Conservation (phyloP, 2,329 filamentous ascomycete species). For the Tolypocladium tundrense region DNA sequence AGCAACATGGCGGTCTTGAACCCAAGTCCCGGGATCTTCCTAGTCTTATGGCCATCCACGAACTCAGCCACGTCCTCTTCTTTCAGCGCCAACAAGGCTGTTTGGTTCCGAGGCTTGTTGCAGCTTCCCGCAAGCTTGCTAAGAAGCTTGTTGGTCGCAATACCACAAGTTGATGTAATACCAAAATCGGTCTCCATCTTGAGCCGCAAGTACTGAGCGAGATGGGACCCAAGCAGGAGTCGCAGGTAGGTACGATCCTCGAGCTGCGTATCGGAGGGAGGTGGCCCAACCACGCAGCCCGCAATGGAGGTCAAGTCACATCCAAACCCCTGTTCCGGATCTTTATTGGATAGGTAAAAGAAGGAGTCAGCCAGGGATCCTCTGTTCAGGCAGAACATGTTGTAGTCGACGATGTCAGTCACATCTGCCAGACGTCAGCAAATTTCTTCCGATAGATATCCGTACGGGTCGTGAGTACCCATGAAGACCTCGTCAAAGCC, state of each 20-base stretch:
- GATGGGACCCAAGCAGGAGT: slow-evolving; percentile 68
- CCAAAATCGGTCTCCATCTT: slow-evolving; percentile 66
- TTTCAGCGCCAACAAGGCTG: slow-evolving; percentile 63
- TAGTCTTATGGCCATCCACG: slow-evolving; percentile 64
- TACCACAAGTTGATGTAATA: slow-evolving; percentile 79
- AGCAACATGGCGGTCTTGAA: slow-evolving; percentile 46
- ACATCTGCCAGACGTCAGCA: slow-evolving; percentile 48
- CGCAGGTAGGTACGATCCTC: slow-evolving; percentile 40
- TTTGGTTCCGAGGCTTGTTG: slow-evolving; percentile 83
- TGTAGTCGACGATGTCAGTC: slow-evolving; percentile 79
- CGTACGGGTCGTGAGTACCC: slow-evolving; percentile 20
- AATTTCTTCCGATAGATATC: not conserved
- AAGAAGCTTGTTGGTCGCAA: slow-evolving; percentile 78
- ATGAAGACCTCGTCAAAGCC: slow-evolving; percentile 78
- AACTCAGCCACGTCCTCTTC: slow-evolving; percentile 50
- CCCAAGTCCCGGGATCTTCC: slow-evolving; percentile 78
- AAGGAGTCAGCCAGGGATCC: slow-evolving; percentile 59
- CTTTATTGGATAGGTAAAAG: slow-evolving; percentile 62
- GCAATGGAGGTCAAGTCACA: slow-evolving; percentile 63
- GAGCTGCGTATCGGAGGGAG: slow-evolving; percentile 12
- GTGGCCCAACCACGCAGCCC: slow-evolving; percentile 42
- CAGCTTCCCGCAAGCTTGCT: slow-evolving; percentile 75
- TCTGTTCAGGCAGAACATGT: slow-evolving; percentile 58
- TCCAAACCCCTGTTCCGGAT: slow-evolving; percentile 70
- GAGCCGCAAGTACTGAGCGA: slow-evolving; percentile 63